phyloP scores from a whole-genome alignment of 1,139 yeast genomes.

The Casaregolazyma lundiana region DNA sequence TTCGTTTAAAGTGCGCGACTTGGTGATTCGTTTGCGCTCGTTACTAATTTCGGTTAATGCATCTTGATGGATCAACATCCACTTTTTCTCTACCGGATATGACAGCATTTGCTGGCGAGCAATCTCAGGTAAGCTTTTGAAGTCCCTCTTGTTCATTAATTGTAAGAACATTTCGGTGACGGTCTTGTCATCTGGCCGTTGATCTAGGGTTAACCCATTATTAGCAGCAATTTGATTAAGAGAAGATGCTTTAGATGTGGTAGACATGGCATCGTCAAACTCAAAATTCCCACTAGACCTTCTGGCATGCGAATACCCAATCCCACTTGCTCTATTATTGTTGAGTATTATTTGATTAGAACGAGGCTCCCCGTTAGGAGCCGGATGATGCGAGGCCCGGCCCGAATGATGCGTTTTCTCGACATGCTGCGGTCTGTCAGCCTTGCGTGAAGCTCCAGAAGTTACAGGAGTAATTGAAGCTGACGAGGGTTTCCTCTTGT shows the following conservation, averaged over 20 bases:
- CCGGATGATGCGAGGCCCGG: not conserved
- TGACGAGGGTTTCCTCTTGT: conserved; percentile 9
- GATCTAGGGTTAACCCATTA: conserved; percentile 27
- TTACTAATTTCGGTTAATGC: conserved; percentile 70
- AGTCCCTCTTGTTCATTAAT: conserved; percentile 64
- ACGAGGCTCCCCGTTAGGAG: not conserved
- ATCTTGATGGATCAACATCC: conserved; percentile 90
- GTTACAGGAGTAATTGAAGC: not conserved
- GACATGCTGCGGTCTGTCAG: not conserved
- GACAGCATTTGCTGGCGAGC: conserved; percentile 76
- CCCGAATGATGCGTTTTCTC: not conserved
- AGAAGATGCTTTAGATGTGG: conserved; percentile 19
- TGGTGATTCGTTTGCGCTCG: conserved; percentile 19
- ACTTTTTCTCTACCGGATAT: conserved; percentile 74
- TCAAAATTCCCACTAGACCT: conserved; percentile 2
- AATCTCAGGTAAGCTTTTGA: conserved; percentile 68
- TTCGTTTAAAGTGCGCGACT: conserved; percentile 35
- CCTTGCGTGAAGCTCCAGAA: not conserved
- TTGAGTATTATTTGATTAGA: not conserved
- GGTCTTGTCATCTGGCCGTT: conserved; percentile 30
- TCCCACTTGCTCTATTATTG: not conserved
- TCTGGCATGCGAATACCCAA: not conserved
- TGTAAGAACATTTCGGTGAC: conserved; percentile 36
- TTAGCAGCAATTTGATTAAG: conserved; percentile 16
- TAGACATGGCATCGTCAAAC: conserved; percentile 19